A percentile compares a stretch with the other conserved stretches of the same genome.
Evolutionary conservation across 2,329 filamentous ascomycete genomes (phyloP).

Genomic region (Thermomyces lanuginosus): DNA sequence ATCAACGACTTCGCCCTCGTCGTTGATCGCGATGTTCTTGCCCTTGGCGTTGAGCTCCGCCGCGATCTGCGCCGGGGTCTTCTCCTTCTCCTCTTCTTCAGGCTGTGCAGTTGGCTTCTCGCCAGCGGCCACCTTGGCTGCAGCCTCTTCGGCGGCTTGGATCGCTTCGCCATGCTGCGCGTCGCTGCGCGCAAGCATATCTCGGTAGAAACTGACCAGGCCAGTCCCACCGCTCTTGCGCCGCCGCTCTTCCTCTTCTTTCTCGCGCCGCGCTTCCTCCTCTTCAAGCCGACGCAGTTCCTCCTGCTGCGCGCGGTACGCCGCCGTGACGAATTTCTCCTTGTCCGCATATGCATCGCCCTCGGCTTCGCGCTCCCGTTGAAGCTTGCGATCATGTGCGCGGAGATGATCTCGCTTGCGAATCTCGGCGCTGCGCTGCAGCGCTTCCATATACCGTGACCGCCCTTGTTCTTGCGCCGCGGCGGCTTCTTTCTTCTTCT

Average conservation of each 20-base stretch:
- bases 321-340: constrained; percentile 49
- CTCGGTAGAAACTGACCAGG: constrained; percentile 46
- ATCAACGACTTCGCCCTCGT: constrained; percentile 48
- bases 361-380: constrained; percentile 46
- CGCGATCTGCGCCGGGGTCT: constrained; percentile 38
- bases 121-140: constrained; percentile 19
- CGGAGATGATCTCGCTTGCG: constrained; percentile 48
- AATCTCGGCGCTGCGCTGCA: constrained; percentile 43
- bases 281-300: constrained; percentile 41
- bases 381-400: constrained; percentile 43
- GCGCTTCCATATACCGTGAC: constrained; percentile 45
- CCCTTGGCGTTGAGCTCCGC: constrained; percentile 36
- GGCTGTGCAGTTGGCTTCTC: constrained; percentile 13
- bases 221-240: constrained; percentile 33
- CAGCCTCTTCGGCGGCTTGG: constrained; percentile 35
- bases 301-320: constrained; percentile 49
- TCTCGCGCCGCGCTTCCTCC: constrained; percentile 39
- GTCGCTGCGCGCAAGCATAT: constrained; percentile 43
- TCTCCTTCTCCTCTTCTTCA: constrained; percentile 21
- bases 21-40: constrained; percentile 42
- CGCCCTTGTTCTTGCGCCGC: constrained; percentile 11
- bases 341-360: constrained; percentile 52
- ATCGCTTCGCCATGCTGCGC: constrained; percentile 40
- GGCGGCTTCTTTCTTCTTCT: constrained; percentile 12
- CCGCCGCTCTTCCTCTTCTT: constrained; percentile 36